Base-by-base conservation (phyloP, 2,329 filamentous ascomycete species). In the Apiospora aurea region DNA sequence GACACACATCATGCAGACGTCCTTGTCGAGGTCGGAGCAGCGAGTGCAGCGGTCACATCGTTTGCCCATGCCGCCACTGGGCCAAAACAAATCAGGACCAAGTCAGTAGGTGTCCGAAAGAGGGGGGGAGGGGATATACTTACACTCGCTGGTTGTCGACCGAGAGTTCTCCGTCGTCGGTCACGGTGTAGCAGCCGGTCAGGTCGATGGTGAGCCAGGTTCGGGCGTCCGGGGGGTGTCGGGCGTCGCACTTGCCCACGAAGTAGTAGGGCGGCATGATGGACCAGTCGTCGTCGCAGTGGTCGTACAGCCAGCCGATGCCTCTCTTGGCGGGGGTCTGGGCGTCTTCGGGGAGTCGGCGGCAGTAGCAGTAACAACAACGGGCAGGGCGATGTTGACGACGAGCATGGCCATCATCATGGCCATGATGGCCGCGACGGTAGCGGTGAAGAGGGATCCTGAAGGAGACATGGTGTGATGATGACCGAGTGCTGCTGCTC, bases 271-370 rank as follows among this genome's bases (percentile, higher is more conserved):
- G 47, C 13, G 44, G 44, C 26, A 51, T 43, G 24, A 69, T 69
- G 26, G 34, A 6, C 68, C 68, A 69, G 68, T 69, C 44, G 68
- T 69, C 68, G 34, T 69, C 47, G 44, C 68, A 69, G 68, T 53
- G 53, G 47, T 69, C 47, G 26, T 18, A n/a, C 44, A 69, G 68
- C 68, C 47, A 68, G 66, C 66, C 66, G 43, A 68, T 68, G 41
- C 66, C 66, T 26, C 41, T 18, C 41, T 47, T 46, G 41, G 18
- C 66, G 4, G 11, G 66, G 38, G 41, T 8, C 13, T 46, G 16
- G 66, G 26, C 26, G n/a, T n/a, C n/a, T 29, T 44, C 64, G 21
- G n/a, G 61, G 29, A 13, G 8, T 67, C 41, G 24, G 41, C 18
- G 10, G 57, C 57, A 21, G 57, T 34, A 21, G 68, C 47, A 21